Percentiles rank a stretch among this genome's conserved stretches.
phyloP scores from a whole-genome alignment of 495 filamentous ascomycete species.

The Penicillium coprophilum region DNA sequence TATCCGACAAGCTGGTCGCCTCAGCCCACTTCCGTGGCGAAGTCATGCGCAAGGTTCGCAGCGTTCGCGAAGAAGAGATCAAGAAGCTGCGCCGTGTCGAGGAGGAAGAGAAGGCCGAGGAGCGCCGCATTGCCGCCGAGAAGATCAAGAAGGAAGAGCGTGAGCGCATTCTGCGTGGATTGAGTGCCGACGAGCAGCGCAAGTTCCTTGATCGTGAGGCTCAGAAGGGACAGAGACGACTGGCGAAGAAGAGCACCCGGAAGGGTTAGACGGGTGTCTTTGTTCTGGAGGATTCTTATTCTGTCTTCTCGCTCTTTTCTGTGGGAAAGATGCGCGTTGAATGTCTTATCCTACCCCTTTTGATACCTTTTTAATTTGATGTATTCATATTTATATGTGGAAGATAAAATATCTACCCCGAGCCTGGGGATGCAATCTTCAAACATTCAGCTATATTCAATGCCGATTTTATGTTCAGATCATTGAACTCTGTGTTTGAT shows the following conservation, averaged over 20 bases:
- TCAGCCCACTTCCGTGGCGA: conserved; percentile 84
- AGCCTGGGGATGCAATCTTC: not conserved
- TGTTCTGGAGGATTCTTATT: conserved; percentile 19
- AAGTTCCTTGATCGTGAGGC: conserved; percentile 91
- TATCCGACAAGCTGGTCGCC: conserved; percentile 76
- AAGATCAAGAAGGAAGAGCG: conserved; percentile 89
- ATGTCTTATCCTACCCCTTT: conserved; percentile 30
- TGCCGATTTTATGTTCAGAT: not conserved
- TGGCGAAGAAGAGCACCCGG: conserved; percentile 66
- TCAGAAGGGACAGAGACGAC: conserved; percentile 74
- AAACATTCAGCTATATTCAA: conserved; percentile 4
- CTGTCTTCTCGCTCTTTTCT: conserved; percentile 10
- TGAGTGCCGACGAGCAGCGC: conserved; percentile 92
- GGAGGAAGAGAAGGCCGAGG: conserved; percentile 94
- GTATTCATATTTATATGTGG: conserved; percentile 26
- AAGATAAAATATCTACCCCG: not conserved
- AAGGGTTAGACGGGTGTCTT: conserved; percentile 30
- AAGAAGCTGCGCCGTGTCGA: conserved; percentile 75
- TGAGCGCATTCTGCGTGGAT: conserved; percentile 74
- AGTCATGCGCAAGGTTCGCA: conserved; percentile 78
- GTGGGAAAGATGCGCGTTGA: conserved; percentile 8
- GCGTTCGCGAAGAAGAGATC: conserved; percentile 77
- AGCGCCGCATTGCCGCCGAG: conserved; percentile 73
- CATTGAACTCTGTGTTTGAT: not conserved
- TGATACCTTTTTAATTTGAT: conserved; percentile 28